Percentiles rank a stretch among this genome's conserved stretches.
Conservation (phyloP, 306 rosid species). For the Mimosa bimucronata region DNA sequence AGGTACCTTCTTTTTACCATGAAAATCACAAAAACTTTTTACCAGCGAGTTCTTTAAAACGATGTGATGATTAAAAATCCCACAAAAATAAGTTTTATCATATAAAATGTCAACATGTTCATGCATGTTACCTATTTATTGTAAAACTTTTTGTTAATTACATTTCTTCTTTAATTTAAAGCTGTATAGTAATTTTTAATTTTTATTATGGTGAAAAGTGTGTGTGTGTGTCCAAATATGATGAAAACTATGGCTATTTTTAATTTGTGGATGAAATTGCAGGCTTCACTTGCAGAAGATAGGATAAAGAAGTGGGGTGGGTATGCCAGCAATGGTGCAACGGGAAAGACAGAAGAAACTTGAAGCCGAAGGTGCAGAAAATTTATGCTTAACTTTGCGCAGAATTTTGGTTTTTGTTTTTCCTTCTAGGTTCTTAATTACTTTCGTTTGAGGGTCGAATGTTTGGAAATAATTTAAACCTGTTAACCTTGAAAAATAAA, state of each 20-base stretch:
- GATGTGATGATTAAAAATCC: no score
- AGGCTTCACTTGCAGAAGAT: conserved; percentile 44
- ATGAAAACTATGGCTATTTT: neutral
- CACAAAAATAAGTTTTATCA: no score
- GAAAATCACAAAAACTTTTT: neutral
- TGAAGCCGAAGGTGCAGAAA: neutral
- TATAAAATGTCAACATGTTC: no score
- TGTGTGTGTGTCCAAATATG: neutral
- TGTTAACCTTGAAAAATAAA: no score
- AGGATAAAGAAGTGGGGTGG: conserved; percentile 46
- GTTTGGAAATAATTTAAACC: neutral
- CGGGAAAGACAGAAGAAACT: neutral
- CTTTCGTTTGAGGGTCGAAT: no score
- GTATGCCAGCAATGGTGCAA: neutral
- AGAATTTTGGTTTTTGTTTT: neutral
- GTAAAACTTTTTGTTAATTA: no score
- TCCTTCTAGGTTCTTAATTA: neutral
- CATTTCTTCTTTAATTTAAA: no score
- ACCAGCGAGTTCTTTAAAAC: neutral
- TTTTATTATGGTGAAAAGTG: neutral
- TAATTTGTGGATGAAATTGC: neutral
- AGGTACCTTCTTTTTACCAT: conserved; percentile 36
- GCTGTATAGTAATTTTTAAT: no score
- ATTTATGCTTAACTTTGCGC: neutral
- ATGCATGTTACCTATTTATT: no score